Evolutionary conservation across 2,329 filamentous ascomycete genomes (phyloP), one percentile per base, ranked within the genome.

Genomic region (Pseudogymnoascus sp.): DNA sequence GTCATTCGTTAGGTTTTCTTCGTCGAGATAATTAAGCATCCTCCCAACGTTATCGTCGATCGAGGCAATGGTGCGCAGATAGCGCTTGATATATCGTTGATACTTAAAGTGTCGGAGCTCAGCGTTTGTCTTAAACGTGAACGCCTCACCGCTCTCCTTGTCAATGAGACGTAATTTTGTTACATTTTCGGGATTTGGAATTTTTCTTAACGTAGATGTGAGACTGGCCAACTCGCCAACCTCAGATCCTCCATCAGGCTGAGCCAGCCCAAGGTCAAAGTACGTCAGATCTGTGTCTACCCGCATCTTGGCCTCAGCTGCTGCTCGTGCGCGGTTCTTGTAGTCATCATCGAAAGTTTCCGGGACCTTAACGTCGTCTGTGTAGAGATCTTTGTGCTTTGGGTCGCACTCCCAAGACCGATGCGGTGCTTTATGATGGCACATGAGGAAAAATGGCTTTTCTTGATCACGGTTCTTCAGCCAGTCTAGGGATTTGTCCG

Each of bases 81-180:
- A 82, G 1, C 79, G 74, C 70, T 81, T 77, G 78, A 82, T 80
- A 65, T 82, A 83, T 2, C 80, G 74, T 68, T 82, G 80, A 64
- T 77, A 83, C 67, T 82, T 83, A 73, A 80, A 83, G 60, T 80
- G 74, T 8, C 76, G 73, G 1, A 82, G 73, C 61, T 81, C 77
- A 1, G 68, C 65, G 5, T 65, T 43, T 0, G 68, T 74, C 12
- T 70, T 65, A 66, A 82, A 82, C 0, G 72, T 77, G 65, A 80
- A 82, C 1, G 75, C 71, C 1, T 70, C 72, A 1, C 77, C 79
- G 4, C 74, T 73, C 14, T 80, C 75, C 60, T 78, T 77, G 68
- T 78, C 76, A 22, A 80, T 75, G 6, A 81, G 69, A 33, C 68
- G 60, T 57, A 72, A 25, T 11, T 63, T 65, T 4, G 66, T 69